phyloP scores from a whole-genome alignment of 805 yeast species.

The Wickerhamiella azymoides region DNA sequence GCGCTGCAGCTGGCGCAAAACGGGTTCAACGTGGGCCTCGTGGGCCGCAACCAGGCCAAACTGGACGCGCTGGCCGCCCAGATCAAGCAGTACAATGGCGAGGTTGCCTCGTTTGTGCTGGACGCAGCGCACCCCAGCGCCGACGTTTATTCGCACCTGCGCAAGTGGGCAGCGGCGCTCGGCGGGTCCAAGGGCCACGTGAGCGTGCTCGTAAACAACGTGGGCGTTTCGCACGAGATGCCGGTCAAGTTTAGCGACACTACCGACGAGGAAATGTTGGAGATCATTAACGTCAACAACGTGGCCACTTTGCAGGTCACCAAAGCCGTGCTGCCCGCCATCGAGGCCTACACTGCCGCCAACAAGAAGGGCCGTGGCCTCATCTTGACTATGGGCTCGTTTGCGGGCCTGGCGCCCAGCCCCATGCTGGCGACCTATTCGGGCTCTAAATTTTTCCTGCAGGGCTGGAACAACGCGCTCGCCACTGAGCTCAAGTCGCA shows the following conservation, averaged over 20 bases:
- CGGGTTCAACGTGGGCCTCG: constrained; percentile 71
- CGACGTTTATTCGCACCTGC: constrained; percentile 42
- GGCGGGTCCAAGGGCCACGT: constrained; percentile 28
- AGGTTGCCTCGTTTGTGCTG: constrained; percentile 55
- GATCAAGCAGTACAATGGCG: constrained; percentile 38
- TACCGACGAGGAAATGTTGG: constrained; percentile 52
- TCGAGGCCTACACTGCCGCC: constrained; percentile 38
- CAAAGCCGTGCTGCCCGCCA: constrained; percentile 60
- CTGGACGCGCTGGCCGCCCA: constrained; percentile 52
- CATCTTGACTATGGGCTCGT: constrained; percentile 89
- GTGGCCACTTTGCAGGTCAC: constrained; percentile 75
- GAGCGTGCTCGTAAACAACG: constrained; percentile 75
- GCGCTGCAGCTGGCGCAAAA: constrained; percentile 70
- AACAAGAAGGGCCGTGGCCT: constrained; percentile 38
- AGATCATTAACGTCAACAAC: constrained; percentile 76
- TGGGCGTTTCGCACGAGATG: constrained; percentile 86
- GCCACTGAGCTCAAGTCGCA: constrained; percentile 64
- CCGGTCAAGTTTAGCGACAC: constrained; percentile 91
- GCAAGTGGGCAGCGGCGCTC: constrained; percentile 29
- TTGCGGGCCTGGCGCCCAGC: constrained; percentile 87
- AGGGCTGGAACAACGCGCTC: constrained; percentile 80
- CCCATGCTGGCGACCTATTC: constrained; percentile 88
- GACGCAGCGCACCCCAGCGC: constrained; percentile 58
- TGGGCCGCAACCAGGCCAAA: constrained; percentile 73
- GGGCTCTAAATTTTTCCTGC: constrained; percentile 91